A percentile compares a stretch with the other conserved stretches of the same genome.
phyloP scores from a whole-genome alignment of 176 grass and related monocot species.

The Lolium multiflorum region DNA sequence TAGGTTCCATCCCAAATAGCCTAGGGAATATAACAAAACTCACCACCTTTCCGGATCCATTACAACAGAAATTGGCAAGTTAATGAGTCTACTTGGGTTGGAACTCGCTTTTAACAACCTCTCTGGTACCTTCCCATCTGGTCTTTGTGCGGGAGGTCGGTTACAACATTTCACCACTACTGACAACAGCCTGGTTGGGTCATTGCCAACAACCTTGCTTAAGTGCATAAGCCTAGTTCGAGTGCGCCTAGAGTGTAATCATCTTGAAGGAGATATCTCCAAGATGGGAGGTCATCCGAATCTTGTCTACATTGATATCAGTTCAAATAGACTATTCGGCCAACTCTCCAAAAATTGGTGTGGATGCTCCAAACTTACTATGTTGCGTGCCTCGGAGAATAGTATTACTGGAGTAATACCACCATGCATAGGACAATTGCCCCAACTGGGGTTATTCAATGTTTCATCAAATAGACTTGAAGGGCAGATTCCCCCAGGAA shows the following conservation, averaged over 20 bases:
- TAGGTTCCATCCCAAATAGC: too few relatives aligned
- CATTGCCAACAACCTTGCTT: neutral
- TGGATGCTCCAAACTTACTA: neutral
- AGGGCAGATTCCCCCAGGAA: too few relatives aligned
- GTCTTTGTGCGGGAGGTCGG: neutral
- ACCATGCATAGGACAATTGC: too few relatives aligned
- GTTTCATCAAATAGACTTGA: too few relatives aligned
- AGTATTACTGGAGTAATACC: too few relatives aligned
- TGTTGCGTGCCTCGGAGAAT: neutral
- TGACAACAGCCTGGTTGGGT: neutral
- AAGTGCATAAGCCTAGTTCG: neutral
- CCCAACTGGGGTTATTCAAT: too few relatives aligned
- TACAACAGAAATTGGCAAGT: neutral
- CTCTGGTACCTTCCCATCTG: neutral
- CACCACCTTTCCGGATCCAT: neutral
- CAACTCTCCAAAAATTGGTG: neutral
- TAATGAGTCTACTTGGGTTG: neutral
- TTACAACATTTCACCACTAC: neutral
- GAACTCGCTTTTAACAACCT: neutral
- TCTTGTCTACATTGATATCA: conserved; percentile 6
- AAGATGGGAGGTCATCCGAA: neutral
- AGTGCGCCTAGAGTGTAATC: neutral
- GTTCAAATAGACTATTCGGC: neutral
- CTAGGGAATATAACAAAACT: too few relatives aligned
- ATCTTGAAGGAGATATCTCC: neutral